Evolutionary conservation across 176 grass and related monocot genomes (phyloP), one percentile per base, ranked within the genome.

Genomic region (Hordeum marinum): DNA sequence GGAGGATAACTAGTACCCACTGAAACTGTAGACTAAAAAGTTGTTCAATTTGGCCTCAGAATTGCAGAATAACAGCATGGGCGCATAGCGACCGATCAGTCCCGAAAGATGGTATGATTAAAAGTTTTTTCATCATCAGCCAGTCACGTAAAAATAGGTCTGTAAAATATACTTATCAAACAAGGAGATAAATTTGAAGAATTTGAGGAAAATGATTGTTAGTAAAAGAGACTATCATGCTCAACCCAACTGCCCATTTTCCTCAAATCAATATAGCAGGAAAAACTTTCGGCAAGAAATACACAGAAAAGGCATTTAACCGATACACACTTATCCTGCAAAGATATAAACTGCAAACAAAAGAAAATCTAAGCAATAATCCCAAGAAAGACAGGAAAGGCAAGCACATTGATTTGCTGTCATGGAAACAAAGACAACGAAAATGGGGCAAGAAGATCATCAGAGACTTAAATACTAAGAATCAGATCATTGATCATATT

Each of bases 401-500:
- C 39, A 40, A 40, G 39, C 39, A 7, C 4, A 40, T 8, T 9
- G 8, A 8, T 8, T 40, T 34, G 32, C 32, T 34, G 32, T 34
- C 32, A 40, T 40, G 8, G 39, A 40, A 40, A 40, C 39, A 34
- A 1, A 34, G 4, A 34, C 2, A 4, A 34, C 2, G 0, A 34
- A 34, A 34, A 34, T 4, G 32, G 32, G 2, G 32, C 32, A 34
- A 34, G 32, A 0, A 34, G 3, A 34, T 34, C 32, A 34, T 34
- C 32, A 34, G 32, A 34, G 32, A 34, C 32, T 34, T 34, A 34
- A 34, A 34, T 34, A 34, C 32, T 34, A 34, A 34, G 76, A 92
- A 92, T 89, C 91, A 92, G 14, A 48, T 83, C 45, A 31, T 14
- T 17, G 54, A 91, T 92, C 87, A 92, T 90, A 85, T 92, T 90